These are phyloP conservation scores for Davidsoniella australis DNA, from an alignment of 2,329 filamentous ascomycete species.

Conservation along the genomic window DNA sequence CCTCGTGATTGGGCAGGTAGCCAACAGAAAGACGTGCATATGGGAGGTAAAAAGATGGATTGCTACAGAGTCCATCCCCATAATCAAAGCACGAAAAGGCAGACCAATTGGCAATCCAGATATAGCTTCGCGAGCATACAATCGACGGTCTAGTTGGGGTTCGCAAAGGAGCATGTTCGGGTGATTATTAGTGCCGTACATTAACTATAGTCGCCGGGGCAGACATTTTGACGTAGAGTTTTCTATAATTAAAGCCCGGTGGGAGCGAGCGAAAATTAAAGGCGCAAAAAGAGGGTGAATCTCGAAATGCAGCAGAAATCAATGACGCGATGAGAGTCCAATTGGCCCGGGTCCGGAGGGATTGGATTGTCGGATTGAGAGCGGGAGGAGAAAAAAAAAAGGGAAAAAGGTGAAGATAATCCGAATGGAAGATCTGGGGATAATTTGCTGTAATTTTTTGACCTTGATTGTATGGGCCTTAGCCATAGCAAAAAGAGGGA, in stretches of 20 bases:
- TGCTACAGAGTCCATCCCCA: too few species aligned
- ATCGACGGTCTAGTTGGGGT: too few species aligned
- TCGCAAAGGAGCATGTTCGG: not conserved
- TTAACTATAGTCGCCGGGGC: slow-evolving; percentile 8
- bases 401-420: not conserved
- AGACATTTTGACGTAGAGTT: slow-evolving; percentile 10
- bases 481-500: slow-evolving; percentile 23
- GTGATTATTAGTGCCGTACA: slow-evolving; percentile 6
- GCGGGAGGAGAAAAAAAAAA: not conserved
- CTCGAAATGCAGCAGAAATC: slow-evolving; percentile 6
- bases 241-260: slow-evolving; percentile 3
- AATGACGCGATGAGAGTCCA: slow-evolving; percentile 11
- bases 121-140: too few species aligned
- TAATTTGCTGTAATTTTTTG: slow-evolving; percentile 7
- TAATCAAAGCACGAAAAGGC: too few species aligned
- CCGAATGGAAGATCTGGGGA: slow-evolving; percentile 7
- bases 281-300: slow-evolving; percentile 5
- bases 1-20: too few species aligned
- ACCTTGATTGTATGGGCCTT: slow-evolving; percentile 25
- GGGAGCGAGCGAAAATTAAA: not conserved
- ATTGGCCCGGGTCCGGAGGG: slow-evolving; percentile 12
- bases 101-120: too few species aligned
- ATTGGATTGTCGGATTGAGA: slow-evolving; percentile 3
- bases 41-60: too few species aligned
- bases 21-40: too few species aligned